Base-by-base conservation (phyloP, 768 basidiomycete species). In the Agaricus blazei region DNA sequence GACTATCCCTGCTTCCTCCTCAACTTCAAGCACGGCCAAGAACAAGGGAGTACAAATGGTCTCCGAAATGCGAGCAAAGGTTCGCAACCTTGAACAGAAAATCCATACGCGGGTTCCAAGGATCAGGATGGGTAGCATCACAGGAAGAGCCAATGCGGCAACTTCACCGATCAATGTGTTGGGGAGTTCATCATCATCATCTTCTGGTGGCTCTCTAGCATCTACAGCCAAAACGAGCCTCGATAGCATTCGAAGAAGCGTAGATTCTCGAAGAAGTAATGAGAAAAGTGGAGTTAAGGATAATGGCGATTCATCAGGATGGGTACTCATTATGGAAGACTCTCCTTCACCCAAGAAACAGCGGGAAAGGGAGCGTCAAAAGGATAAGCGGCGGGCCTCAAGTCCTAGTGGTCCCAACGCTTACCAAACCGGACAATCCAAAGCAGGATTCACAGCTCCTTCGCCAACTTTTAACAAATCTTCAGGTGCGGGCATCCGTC, bases 11-110 rank as follows among this genome's bases (percentile, higher is more conserved):
- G 37, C 75, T 27, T 72, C 69, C 48, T 72, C 76, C 12, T 75
- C 75, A 11, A 71, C 75, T 6, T 72, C 67, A 38, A 65, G 72
- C 24, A 76, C 76, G 52, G 79, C 88, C 3, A 88, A 77, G 73
- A 91, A 80, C 67, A 88, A 84, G 66, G 91, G 90, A 27, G 89
- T 92, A 3, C 90, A 93, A 64, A 93, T 94, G 92, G 90, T 93
- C 4, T 87, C 88, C 24, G 92, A 93, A 66, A 91, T 94, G 87
- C 83, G 92, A 41, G 90, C 89, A 38, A 80, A 88, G 50, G 90
- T 93, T 29, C 83, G 77, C 64, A 88, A 85, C 61, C 70, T 93
- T 38, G 89, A 93, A 63, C 89, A 90, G 70, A 90, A 88, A 70
- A 88, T 93, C 44, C 89, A 92, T 63, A 90, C 89, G 43, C 87